phyloP scores from a whole-genome alignment of 1,284 basidiomycete species.

The Ustilago hordei region DNA sequence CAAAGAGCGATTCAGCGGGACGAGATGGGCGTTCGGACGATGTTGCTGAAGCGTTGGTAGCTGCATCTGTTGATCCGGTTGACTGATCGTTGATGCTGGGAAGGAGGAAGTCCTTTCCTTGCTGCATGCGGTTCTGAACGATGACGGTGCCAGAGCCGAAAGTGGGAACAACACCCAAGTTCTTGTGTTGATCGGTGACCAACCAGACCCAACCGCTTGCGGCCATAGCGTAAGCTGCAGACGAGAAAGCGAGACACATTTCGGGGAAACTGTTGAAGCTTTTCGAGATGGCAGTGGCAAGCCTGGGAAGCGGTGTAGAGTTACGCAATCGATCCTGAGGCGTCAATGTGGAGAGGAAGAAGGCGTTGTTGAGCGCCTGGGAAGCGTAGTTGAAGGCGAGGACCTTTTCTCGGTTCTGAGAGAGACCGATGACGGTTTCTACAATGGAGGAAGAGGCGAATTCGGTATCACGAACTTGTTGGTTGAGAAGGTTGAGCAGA shows the following conservation, averaged over 20 bases:
- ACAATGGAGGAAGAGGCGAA: constrained; percentile 76
- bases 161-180: constrained; percentile 81
- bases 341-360: constrained; percentile 83
- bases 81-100: constrained; percentile 60
- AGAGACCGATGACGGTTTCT: constrained; percentile 81
- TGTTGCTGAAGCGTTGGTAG: constrained; percentile 60
- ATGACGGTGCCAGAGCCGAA: constrained; percentile 91
- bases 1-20: constrained; percentile 35
- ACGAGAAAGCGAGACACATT: constrained; percentile 81
- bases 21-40: constrained; percentile 30
- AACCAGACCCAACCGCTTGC: constrained; percentile 88
- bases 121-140: constrained; percentile 71
- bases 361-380: constrained; percentile 92
- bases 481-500: constrained; percentile 64
- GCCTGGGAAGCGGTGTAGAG: constrained; percentile 41
- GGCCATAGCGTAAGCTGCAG: constrained; percentile 81
- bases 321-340: constrained; percentile 42
- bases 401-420: constrained; percentile 76
- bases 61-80: constrained; percentile 25
- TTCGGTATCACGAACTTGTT: constrained; percentile 73
- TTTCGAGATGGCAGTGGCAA: constrained; percentile 74
- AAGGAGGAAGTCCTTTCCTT: constrained; percentile 50
- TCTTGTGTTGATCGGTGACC: constrained; percentile 77
- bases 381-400: constrained; percentile 92
- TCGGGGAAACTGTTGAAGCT: constrained; percentile 77